Evolutionary conservation across 768 basidiomycete genomes (phyloP).

Genomic region (Sporobolomyces phaffii): DNA sequence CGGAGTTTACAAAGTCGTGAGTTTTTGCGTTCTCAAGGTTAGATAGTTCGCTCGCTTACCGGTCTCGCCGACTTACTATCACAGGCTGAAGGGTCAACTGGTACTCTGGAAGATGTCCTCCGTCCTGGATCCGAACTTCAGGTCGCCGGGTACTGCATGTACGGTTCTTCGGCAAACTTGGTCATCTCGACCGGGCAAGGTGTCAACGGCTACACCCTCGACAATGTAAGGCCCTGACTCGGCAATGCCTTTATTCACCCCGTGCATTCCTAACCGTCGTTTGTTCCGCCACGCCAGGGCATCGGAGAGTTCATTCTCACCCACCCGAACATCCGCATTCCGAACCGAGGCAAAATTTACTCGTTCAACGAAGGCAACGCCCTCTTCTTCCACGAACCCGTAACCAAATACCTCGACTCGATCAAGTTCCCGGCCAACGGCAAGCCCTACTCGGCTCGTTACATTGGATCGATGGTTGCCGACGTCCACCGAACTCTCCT

Average conservation of each 20-base stretch:
- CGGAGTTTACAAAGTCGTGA: conserved; percentile 83
- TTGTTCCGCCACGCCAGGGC: conserved; percentile 45
- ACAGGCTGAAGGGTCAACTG: conserved; percentile 68
- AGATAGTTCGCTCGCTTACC: not conserved
- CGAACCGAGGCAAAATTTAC: conserved; percentile 93
- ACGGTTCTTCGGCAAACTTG: conserved; percentile 92
- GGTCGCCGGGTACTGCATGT: conserved; percentile 49
- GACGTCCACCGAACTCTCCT: conserved; percentile 93
- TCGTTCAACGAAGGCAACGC: conserved; percentile 99
- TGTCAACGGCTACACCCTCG: conserved; percentile 96
- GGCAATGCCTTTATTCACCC: too few relatives aligned
- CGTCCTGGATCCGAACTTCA: conserved; percentile 72
- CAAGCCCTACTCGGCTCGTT: conserved; percentile 65
- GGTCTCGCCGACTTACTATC: not conserved
- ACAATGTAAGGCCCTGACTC: conserved; percentile 61
- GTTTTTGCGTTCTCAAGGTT: not conserved
- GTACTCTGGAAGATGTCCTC: conserved; percentile 79
- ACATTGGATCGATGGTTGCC: conserved; percentile 99
- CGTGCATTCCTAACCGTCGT: too few relatives aligned
- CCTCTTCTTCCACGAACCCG: conserved; percentile 81
- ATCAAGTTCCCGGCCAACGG: conserved; percentile 79
- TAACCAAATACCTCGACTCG: conserved; percentile 70
- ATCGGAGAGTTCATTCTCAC: conserved; percentile 98
- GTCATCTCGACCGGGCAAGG: conserved; percentile 91
- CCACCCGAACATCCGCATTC: conserved; percentile 93